Conservation (phyloP, 805 yeast species). For the Candida maesae region DNA sequence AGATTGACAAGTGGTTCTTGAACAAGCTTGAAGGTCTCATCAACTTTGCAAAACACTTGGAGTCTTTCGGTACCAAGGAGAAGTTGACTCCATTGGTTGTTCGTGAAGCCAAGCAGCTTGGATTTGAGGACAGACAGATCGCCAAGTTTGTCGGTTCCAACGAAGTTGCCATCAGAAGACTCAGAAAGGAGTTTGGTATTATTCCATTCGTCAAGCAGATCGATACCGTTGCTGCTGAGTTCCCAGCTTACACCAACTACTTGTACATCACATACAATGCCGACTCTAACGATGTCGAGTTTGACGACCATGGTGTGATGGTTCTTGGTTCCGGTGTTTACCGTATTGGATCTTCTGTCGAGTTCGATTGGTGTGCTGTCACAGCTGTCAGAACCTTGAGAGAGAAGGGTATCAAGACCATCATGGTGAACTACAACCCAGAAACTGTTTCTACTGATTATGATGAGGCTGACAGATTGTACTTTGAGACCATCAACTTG, state of each 20-base stretch:
- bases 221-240: slow-evolving; percentile 97
- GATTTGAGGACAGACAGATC: slow-evolving; percentile 94
- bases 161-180: slow-evolving; percentile 82
- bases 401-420: slow-evolving; percentile 79
- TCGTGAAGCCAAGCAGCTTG: slow-evolving; percentile 77
- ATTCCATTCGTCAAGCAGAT: slow-evolving; percentile 94
- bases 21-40: slow-evolving; percentile 72
- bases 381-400: slow-evolving; percentile 93
- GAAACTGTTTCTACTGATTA: slow-evolving; percentile 98
- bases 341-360: slow-evolving; percentile 97
- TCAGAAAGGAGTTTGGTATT: slow-evolving; percentile 76
- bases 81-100: slow-evolving; percentile 45
- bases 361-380: slow-evolving; percentile 99
- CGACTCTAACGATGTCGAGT: slow-evolving; percentile 73
- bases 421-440: slow-evolving; percentile 97
- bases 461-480: slow-evolving; percentile 95
- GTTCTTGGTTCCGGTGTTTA: slow-evolving; percentile 98
- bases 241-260: slow-evolving; percentile 96
- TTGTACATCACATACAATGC: slow-evolving; percentile 96
- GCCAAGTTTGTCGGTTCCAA: slow-evolving; percentile 66
- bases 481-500: slow-evolving; percentile 90
- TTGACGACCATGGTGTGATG: slow-evolving; percentile 87
- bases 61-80: slow-evolving; percentile 62
- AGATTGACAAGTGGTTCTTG: slow-evolving; percentile 95
- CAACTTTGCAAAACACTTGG: slow-evolving; percentile 84